Evolutionary conservation across 2,329 filamentous ascomycete species (phyloP), one percentile per base, ranked within the genome.

Genomic region (Calonectria naviculata): DNA sequence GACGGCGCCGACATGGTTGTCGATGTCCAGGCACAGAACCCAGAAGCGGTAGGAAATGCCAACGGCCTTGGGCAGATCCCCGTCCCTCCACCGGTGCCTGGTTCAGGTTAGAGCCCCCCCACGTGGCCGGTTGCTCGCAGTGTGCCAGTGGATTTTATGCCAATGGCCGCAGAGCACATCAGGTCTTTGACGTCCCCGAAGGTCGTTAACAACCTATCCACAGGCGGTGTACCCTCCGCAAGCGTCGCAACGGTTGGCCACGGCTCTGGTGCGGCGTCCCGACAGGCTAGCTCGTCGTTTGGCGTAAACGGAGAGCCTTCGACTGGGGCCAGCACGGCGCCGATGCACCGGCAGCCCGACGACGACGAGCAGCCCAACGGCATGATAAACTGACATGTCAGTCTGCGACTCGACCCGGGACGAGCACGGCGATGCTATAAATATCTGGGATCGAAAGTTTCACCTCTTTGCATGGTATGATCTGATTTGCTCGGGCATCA

Each of bases 1-100:
- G 84, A 86, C 31, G 80, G 78, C 6, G 82, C 75, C 70, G 84
- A 85, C 29, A 84, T 84, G 83, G 77, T 79, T 5, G 76, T 84
- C 4, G 83, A 85, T 56, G 76, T 69, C 4, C 78, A 81, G 54
- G 73, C 67, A 8, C 80, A 79, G 24, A 79, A 80, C 36, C 73
- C 78, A n/a, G 63, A 54, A 31, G 69, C 60, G n/a, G 65, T 72
- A 31, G 56, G 58, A 19, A 70, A 78, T 46, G 69, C 46, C 73
- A 47, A 71, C 13, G 63, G 29, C 24, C 61, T 73, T 46, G 58
- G 74, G n/a, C 79, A 79, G 24, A 79, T 81, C 10, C 76, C 77
- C 17, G 68, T 80, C 36, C 79, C 80, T 13, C 80, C 80, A 61
- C 75, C 80, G 26, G 68, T 75, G 26, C 78, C 79, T 17, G 70